Conservation (phyloP, 768 basidiomycete species). For the Leccinum pellstonianum region DNA sequence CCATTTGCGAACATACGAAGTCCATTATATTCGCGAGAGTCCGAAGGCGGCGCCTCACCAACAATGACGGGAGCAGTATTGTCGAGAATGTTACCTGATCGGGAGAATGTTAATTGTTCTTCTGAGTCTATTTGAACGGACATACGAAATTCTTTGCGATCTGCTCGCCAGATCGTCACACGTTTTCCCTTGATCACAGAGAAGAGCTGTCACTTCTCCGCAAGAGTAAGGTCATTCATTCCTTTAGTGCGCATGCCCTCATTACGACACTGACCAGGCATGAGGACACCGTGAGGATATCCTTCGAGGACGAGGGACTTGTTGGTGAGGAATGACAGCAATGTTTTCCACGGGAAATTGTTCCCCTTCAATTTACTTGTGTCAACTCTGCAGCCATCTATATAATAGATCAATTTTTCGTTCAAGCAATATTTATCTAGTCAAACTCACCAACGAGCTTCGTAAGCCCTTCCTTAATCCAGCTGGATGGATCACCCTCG, state of each 20-base stretch:
- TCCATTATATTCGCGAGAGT: background rate
- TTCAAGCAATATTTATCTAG: too few relatives aligned
- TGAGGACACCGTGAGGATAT: background rate
- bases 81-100: background rate
- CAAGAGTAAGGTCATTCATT: background rate
- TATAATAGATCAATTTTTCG: background rate
- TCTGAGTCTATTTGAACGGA: background rate
- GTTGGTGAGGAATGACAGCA: background rate
- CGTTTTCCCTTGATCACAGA: background rate
- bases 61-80: background rate
- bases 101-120: background rate
- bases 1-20: background rate
- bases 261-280: background rate
- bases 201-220: background rate
- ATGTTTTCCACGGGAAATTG: background rate
- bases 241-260: background rate
- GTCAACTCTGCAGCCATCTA: background rate
- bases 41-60: background rate
- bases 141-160: background rate
- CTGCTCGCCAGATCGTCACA: background rate
- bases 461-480: background rate
- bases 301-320: background rate
- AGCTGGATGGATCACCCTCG: too few relatives aligned
- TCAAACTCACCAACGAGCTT: background rate
- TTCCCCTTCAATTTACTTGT: background rate